Base-by-base conservation (phyloP, 202 grass and related monocot genomes). In the Zizania palustris region DNA sequence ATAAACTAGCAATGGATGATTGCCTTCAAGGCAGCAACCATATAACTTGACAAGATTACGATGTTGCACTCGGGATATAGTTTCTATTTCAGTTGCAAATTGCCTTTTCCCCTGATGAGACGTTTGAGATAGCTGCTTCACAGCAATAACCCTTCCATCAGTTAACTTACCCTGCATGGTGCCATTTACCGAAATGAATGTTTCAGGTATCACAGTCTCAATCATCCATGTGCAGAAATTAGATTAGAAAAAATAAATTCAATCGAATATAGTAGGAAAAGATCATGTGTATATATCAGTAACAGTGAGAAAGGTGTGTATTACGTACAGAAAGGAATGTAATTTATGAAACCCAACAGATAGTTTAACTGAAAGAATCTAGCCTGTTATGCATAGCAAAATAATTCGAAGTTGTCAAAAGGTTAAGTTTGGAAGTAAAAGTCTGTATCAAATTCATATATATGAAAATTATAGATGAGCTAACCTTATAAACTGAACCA, bases 11-110 rank as follows among this genome's bases (percentile, higher is more conserved):
- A 97, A 85, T 61, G 77, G 84, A 11, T 77, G 92, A 44, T 89
- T 93, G 58, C 80, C 86, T 60, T 91, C 88, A 64, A 97, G 76
- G 65, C 91, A 97, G 59, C 94, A 97, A 80, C 94, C 94, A 72
- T 90, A 85, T 44, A 97, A 36, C 71, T 92, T 97, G 33, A 97
- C 94, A 0, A 97, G 88, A 65, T 97, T 97, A 7, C 87, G 85
- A 53, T 97, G 94, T 65, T 93, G 94, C 36, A 97, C 94, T 38
- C 79, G 84, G 41, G 94, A 93, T 63, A 97, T 97, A 22, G 84
- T 92, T 67, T 86, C 91, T 77, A 97, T 93, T 86, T 97, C 93
- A 5, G 93, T 84, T 19, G 84, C 63, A 6, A 97, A 97, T 87
- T 97, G 44, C 34, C 49, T 55, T 68, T 92, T 97, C 3, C 94